Evolutionary conservation across 2,329 filamentous ascomycete genomes (phyloP), one percentile per base, ranked within the genome.

Genomic region (Teratosphaeria viscida): DNA sequence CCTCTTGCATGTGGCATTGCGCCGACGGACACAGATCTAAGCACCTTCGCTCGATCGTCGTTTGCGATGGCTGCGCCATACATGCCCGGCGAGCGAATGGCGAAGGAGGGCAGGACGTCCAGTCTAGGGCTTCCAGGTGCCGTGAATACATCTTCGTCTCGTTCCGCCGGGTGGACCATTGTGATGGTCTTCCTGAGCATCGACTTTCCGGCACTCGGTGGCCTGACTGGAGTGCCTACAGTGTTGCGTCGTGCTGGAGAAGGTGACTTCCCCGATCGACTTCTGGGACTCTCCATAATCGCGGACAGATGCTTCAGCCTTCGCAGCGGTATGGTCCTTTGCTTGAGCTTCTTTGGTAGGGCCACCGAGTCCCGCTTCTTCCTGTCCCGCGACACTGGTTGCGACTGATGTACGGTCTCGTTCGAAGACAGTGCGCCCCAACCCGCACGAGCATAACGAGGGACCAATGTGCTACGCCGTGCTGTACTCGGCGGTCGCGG

Each of bases 371-470:
- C 47, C 39, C 67, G 63, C 60, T 68, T 67, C 32, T 63, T 61
- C 58, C 63, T 62, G 23, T 55, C 56, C 23, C 56, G 52, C 2
- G 52, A 52, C 7, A 59, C 55, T 8, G 54, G 55, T 12, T 66
- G 52, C n/a, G 63, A 59, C 55, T 63, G 62, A 49, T 68, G 58
- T 27, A 73, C 57, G n/a, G 65, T 64, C 47, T 77, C 75, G n/a
- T 70, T 68, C 0, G 76, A 78, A 11, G 68, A 68, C 10, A 78
- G 64, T 55, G 73, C 65, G 16, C 70, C 74, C 76, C 76, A 79
- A 43, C 73, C 75, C 14, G 69, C 70, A 52, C 69, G 70, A 2
- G 68, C 63, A 53, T 72, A 62, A n/a, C 62, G 59, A 23, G 66
- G 61, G 4, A 56, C 57, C 8, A 67, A 54, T 16, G 60, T 59